Conservation (phyloP, 2,329 filamentous ascomycete species). For the Fusarium graminum region DNA sequence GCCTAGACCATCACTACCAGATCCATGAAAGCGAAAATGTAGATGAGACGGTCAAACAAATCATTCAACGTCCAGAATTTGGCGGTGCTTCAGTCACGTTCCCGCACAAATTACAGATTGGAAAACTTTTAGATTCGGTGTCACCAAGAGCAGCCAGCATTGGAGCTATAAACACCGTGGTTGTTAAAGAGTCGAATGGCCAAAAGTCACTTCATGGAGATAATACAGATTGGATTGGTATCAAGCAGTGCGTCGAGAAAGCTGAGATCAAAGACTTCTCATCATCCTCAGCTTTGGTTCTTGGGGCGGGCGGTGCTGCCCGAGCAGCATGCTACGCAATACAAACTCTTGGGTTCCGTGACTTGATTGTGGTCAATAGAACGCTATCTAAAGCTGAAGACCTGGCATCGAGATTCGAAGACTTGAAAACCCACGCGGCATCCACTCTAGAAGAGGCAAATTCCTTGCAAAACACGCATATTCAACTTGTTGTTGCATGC, state of each 20-base stretch:
- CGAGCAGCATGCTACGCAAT: slow-evolving; percentile 18
- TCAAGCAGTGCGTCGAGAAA: slow-evolving; percentile 11
- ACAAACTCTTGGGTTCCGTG: neutral
- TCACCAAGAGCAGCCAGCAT: slow-evolving; percentile 4
- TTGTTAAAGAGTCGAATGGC: neutral
- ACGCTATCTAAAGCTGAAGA: slow-evolving; percentile 2
- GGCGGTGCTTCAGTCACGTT: slow-evolving; percentile 13
- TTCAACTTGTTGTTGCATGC: neutral
- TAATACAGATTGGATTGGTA: slow-evolving; percentile 16
- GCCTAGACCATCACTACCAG: slow-evolving; percentile 6
- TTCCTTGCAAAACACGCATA: accelerated
- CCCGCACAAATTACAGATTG: slow-evolving; percentile 22
- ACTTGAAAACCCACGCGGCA: neutral
- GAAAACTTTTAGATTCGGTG: neutral
- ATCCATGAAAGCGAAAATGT: slow-evolving; percentile 22
- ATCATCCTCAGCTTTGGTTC: neutral
- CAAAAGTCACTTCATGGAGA: neutral
- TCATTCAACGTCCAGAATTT: neutral
- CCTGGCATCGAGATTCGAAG: neutral
- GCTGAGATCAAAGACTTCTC: neutral
- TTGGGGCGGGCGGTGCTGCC: slow-evolving; percentile 9
- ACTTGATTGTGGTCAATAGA: slow-evolving; percentile 11
- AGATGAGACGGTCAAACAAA: slow-evolving; percentile 2
- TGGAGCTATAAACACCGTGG: slow-evolving; percentile 4
- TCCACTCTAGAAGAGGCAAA: neutral